Conservation (phyloP, 1,284 basidiomycete species). For the Boletus sp. region DNA sequence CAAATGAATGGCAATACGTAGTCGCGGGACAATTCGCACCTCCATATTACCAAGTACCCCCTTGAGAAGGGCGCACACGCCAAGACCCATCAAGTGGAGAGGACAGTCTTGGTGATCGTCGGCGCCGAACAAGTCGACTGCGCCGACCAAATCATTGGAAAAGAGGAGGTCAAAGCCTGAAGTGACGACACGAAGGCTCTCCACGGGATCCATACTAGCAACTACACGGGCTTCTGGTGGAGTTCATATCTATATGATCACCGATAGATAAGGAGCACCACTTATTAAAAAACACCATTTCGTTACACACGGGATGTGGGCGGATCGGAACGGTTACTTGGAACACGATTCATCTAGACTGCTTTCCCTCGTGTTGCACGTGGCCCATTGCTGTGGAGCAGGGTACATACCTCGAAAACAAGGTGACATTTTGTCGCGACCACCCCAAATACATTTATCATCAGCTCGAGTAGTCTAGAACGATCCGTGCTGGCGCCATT, state of each 20-base stretch:
- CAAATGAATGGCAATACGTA: neutral
- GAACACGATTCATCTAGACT: no score
- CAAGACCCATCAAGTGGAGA: constrained; percentile 67
- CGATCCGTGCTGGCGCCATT: no score
- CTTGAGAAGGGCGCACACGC: constrained; percentile 67
- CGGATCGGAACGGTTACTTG: neutral
- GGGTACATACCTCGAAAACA: no score
- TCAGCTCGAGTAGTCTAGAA: no score
- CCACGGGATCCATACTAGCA: constrained; percentile 29
- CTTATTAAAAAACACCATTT: no score
- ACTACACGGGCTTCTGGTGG: neutral
- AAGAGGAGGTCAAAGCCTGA: constrained; percentile 66
- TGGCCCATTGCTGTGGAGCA: no score
- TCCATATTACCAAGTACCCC: constrained; percentile 79
- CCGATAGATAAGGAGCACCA: neutral
- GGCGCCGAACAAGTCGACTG: constrained; percentile 46
- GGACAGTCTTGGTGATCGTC: constrained; percentile 44
- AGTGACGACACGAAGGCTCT: constrained; percentile 48
- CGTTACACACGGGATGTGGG: neutral
- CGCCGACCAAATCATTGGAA: constrained; percentile 56
- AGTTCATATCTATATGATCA: neutral
- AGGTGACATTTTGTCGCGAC: no score
- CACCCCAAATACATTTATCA: no score
- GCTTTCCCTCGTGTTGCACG: no score
- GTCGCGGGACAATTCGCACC: constrained; percentile 37